These are phyloP conservation scores for Fraxinus xanthoxyloides DNA, from an alignment of 305 asterid species.

Conservation along the genomic window DNA sequence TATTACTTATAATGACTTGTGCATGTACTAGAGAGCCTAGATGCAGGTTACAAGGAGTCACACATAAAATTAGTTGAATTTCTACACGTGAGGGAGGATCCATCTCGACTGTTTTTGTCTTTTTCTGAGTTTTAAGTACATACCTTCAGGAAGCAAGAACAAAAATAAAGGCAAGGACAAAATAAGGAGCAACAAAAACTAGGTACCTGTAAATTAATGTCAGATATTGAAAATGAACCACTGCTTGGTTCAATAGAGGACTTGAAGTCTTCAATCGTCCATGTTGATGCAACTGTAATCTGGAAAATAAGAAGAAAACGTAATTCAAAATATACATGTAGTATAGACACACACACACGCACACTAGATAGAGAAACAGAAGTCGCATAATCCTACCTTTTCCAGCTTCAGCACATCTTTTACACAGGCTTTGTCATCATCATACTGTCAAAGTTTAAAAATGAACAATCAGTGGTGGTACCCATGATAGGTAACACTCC, in stretches of 20 bases:
- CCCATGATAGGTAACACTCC: background rate
- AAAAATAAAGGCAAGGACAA: background rate
- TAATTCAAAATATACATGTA: background rate
- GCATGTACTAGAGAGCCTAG: background rate
- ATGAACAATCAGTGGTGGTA: background rate
- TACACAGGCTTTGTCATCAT: slow-evolving; percentile 67
- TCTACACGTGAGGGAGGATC: background rate
- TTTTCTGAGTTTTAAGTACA: background rate
- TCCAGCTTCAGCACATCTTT: slow-evolving; percentile 79
- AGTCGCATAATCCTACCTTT: slow-evolving; percentile 44
- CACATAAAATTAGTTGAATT: background rate
- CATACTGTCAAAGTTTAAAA: slow-evolving; percentile 54
- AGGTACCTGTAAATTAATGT: slow-evolving; percentile 66
- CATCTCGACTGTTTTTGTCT: background rate
- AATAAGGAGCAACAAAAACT: slow-evolving; percentile 1
- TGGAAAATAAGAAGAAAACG: slow-evolving; percentile 29
- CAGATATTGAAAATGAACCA: slow-evolving; percentile 31
- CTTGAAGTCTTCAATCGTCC: slow-evolving; percentile 46
- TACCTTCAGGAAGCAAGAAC: background rate
- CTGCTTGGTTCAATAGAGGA: slow-evolving; percentile 27
- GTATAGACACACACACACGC: background rate
- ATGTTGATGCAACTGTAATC: slow-evolving; percentile 57
- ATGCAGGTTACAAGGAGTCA: background rate
- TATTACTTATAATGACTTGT: background rate
- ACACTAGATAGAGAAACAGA: slow-evolving; percentile 1